A percentile compares a stretch with the other conserved stretches of the same genome.
Evolutionary conservation across 2,329 filamentous ascomycete genomes (phyloP).

Genomic region (Alternaria tenuissima): DNA sequence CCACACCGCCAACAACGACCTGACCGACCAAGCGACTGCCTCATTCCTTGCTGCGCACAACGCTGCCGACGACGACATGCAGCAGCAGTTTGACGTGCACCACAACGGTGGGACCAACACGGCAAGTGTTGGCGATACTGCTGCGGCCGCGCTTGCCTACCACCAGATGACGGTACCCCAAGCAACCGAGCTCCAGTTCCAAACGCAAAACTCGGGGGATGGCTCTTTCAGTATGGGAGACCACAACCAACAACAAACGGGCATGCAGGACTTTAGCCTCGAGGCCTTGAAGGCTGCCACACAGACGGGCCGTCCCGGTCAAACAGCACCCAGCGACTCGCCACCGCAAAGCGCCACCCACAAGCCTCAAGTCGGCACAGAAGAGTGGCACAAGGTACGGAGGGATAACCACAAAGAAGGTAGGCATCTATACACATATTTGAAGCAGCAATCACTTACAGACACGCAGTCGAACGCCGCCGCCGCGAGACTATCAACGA

Average conservation of each 20-base stretch:
- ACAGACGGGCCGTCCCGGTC: slow-evolving; percentile 57
- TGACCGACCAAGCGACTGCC: slow-evolving; percentile 49
- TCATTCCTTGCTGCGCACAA: slow-evolving; percentile 53
- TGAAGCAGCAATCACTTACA: slow-evolving; percentile 13
- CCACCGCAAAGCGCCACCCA: slow-evolving; percentile 44
- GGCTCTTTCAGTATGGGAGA: slow-evolving; percentile 56
- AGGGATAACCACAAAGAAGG: slow-evolving; percentile 99
- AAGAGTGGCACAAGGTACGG: slow-evolving; percentile 97
- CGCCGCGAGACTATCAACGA: slow-evolving; percentile 98
- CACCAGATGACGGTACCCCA: slow-evolving; percentile 65
- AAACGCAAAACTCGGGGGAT: slow-evolving; percentile 55
- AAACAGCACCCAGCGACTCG: slow-evolving; percentile 44
- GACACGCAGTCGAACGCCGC: slow-evolving; percentile 81
- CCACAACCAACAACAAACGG: slow-evolving; percentile 50
- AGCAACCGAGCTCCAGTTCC: slow-evolving; percentile 63
- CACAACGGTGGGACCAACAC: slow-evolving; percentile 63
- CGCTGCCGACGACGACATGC: slow-evolving; percentile 54
- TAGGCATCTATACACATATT: slow-evolving; percentile 53
- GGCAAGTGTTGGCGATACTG: slow-evolving; percentile 64
- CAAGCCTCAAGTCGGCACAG: slow-evolving; percentile 92
- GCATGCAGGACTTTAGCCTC: slow-evolving; percentile 54
- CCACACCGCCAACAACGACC: slow-evolving; percentile 42
- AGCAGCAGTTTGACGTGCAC: slow-evolving; percentile 53
- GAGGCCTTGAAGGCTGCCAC: slow-evolving; percentile 61
- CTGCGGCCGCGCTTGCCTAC: slow-evolving; percentile 64